Conservation (phyloP, 2,329 filamentous ascomycete species). For the Tolypocladium cylindrosporum region DNA sequence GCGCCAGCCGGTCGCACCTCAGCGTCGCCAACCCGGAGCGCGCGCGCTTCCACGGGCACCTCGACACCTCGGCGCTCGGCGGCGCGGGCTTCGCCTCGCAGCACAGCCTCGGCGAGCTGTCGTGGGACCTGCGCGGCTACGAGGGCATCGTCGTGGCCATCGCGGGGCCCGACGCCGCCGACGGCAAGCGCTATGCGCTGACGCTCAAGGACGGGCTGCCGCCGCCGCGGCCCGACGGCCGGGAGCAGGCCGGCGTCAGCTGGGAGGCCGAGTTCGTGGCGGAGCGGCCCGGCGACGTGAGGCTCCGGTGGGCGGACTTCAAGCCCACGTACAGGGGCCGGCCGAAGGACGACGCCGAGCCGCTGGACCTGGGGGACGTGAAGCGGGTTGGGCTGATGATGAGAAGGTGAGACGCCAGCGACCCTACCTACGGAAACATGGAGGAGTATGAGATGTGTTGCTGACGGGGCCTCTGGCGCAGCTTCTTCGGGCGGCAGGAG, state of each 20-base stretch:
- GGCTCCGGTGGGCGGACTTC: slow-evolving; percentile 55
- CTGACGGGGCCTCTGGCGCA: slow-evolving; percentile 18
- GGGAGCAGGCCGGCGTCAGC: slow-evolving; percentile 61
- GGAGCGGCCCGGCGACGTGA: slow-evolving; percentile 27
- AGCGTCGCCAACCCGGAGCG: slow-evolving; percentile 17
- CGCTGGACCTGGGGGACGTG: slow-evolving; percentile 49
- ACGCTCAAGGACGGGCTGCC: slow-evolving; percentile 62
- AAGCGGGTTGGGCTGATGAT: slow-evolving; percentile 70
- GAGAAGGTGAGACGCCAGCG: slow-evolving; percentile 48
- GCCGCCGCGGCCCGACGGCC: slow-evolving; percentile 41
- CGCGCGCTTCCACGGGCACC: slow-evolving; percentile 56
- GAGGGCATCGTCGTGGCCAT: slow-evolving; percentile 50
- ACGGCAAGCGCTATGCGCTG: slow-evolving; percentile 63
- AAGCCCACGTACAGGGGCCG: slow-evolving; percentile 65
- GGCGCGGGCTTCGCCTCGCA: slow-evolving; percentile 79
- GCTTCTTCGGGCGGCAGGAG: slow-evolving; percentile 67
- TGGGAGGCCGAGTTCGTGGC: slow-evolving; percentile 63
- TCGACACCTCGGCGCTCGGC: slow-evolving; percentile 66
- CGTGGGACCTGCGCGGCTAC: slow-evolving; percentile 55
- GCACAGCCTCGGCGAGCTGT: slow-evolving; percentile 48
- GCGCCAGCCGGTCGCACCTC: slow-evolving; percentile 50
- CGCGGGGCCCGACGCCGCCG: slow-evolving; percentile 25
- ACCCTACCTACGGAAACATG: neutral
- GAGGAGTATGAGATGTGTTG: neutral
- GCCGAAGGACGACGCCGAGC: slow-evolving; percentile 47